A percentile compares a stretch with the other conserved stretches of the same genome.
Conservation (phyloP, 371 early-diverging fungal species). For the Actinomucor elegans region DNA sequence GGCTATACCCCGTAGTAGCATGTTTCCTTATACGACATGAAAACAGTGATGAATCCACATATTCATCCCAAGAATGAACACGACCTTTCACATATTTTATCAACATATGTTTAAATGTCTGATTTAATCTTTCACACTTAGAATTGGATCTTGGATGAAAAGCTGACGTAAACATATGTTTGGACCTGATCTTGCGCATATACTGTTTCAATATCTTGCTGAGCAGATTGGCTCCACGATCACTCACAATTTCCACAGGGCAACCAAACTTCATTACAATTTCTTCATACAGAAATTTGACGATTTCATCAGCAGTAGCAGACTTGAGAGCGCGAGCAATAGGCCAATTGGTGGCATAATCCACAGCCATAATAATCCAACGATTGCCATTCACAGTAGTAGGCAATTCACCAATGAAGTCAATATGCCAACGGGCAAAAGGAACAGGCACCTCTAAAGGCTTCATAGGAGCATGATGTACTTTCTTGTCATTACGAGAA, state of each 20-base stretch:
- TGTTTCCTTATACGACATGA: constrained; percentile 10
- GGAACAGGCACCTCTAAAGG: constrained; percentile 6
- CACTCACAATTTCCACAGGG: constrained; percentile 25
- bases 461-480: constrained; percentile 5
- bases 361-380: constrained; percentile 33
- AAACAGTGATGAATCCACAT: constrained; percentile 5
- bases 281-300: constrained; percentile 9
- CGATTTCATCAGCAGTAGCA: constrained; percentile 11
- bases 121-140: constrained; percentile 25
- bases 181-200: background rate
- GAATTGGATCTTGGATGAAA: constrained; percentile 17
- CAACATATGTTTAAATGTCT: constrained; percentile 1
- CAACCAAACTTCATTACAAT: constrained; percentile 35
- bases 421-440: constrained; percentile 11
- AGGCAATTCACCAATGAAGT: constrained; percentile 25
- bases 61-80: constrained; percentile 6
- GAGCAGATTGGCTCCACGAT: constrained; percentile 24
- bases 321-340: constrained; percentile 21
- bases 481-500: background rate
- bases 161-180: background rate
- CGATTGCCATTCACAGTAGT: constrained; percentile 6
- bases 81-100: constrained; percentile 4
- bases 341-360: constrained; percentile 42
- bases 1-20: constrained; percentile 3
- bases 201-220: background rate